These are phyloP conservation scores for Starmerella roubikii DNA, from an alignment of 805 yeast species.

Conservation along the genomic window DNA sequence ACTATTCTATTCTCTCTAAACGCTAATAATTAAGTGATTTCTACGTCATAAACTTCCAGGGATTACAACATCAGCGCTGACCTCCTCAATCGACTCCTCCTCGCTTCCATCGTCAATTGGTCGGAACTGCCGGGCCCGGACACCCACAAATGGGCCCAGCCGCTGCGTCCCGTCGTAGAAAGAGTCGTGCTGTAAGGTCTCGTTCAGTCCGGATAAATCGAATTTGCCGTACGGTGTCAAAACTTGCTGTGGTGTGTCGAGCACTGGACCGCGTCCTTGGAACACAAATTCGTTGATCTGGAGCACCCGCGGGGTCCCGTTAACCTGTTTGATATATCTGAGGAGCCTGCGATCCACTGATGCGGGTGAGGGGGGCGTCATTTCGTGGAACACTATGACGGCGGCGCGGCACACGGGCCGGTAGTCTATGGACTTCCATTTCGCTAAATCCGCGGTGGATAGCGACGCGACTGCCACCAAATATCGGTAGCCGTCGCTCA, in stretches of 20 bases:
- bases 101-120: not conserved
- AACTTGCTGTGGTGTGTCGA: not conserved
- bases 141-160: constrained; percentile 37
- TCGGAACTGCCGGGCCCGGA: constrained; percentile 20
- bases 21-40: too few relatives aligned
- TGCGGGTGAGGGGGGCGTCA: not conserved
- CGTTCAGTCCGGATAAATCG: not conserved
- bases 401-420: not conserved
- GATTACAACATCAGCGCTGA: too few relatives aligned
- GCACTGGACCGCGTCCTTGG: constrained; percentile 8
- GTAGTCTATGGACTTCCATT: not conserved
- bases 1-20: too few relatives aligned
- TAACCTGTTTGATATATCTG: not conserved
- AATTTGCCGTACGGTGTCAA: not conserved
- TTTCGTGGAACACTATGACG: not conserved
- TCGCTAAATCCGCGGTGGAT: not conserved
- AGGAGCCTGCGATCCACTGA: not conserved
- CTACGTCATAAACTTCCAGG: too few relatives aligned
- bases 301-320: constrained; percentile 2
- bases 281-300: not conserved
- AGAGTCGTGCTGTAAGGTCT: not conserved
- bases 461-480: constrained; percentile 4
- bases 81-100: too few relatives aligned
- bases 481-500: constrained; percentile 8
- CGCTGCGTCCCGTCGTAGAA: not conserved